Evolutionary conservation across 768 basidiomycete genomes (phyloP).

Genomic region (Trametes villosa): DNA sequence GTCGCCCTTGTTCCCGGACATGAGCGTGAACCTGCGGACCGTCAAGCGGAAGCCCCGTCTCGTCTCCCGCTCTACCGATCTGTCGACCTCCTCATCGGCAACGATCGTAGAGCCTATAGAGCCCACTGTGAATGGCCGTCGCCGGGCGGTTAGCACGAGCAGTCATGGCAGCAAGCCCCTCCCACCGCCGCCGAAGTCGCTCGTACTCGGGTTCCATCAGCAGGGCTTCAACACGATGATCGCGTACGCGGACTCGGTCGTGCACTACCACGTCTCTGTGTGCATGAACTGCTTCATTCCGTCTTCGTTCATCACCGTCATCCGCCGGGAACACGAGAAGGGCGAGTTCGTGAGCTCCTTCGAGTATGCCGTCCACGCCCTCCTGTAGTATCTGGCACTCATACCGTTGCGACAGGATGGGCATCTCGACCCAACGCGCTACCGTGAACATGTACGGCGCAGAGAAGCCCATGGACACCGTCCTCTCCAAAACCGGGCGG

Average conservation of each 20-base stretch:
- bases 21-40: constrained; percentile 1
- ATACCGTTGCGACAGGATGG: constrained; percentile 23
- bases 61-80: constrained; percentile 6
- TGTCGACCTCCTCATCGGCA: constrained; percentile 2
- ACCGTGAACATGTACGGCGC: constrained; percentile 25
- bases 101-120: background rate
- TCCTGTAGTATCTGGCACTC: too few species aligned
- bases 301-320: constrained; percentile 49
- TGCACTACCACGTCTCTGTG: constrained; percentile 50
- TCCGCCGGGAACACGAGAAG: constrained; percentile 45
- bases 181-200: constrained; percentile 3
- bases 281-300: constrained; percentile 55
- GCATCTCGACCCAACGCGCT: constrained; percentile 25
- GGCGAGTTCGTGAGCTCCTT: constrained; percentile 54
- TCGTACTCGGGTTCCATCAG: constrained; percentile 23
- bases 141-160: too few species aligned
- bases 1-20: background rate
- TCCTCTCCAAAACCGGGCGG: constrained; percentile 23
- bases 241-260: constrained; percentile 11
- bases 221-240: constrained; percentile 27
- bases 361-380: constrained; percentile 39
- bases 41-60: constrained; percentile 12
- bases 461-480: constrained; percentile 25
- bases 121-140: too few species aligned
- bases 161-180: constrained; percentile 6